Evolutionary conservation across 2,329 filamentous ascomycete genomes (phyloP), one percentile per base, ranked within the genome.

Genomic region (Alternaria ethzedia): DNA sequence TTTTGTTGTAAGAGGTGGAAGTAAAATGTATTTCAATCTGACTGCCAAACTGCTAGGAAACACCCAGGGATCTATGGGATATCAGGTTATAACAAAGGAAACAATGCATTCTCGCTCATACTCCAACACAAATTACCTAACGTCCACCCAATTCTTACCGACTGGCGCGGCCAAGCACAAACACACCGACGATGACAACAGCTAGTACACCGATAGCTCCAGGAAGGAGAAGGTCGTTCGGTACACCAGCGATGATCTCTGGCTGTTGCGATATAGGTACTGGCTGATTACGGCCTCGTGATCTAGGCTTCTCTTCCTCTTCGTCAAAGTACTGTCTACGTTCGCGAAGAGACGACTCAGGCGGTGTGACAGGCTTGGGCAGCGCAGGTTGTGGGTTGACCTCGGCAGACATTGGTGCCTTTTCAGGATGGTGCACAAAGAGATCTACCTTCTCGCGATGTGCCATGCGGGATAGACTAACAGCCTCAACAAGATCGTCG

Each of bases 141-240:
- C 44, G 11, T 32, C 25, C 25, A 20, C 17, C 26, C 51, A 54
- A 43, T 2, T 20, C 36, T 50, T 63, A 67, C 43, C 65, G 65
- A 82, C 81, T 84, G 45, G 90, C 83, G 68, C 94, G 89, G 64
- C 92, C 90, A 74, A 99, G 89, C 45, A 94, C 90, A 82, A 99
- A 99, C 11, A 98, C 95, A 69, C 92, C 93, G 44, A 96, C 86
- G 80, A 99, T 97, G 41, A 97, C 94, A 46, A 96, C 93, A 10
- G 95, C 96, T 75, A 99, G 83, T n/a, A 94, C 94, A 61, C 96
- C 94, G 78, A 99, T 95, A 20, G 96, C 96, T 69, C 96, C 96
- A 0, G 96, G 96, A 45, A 98, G 87, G 17, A 99, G 85, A 58
- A 98, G 84, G 75, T 99, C 96, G 76, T 99, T 99, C 9, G 96